phyloP scores from a whole-genome alignment of 768 basidiomycete genomes.

The Leccinum incarnatum region DNA sequence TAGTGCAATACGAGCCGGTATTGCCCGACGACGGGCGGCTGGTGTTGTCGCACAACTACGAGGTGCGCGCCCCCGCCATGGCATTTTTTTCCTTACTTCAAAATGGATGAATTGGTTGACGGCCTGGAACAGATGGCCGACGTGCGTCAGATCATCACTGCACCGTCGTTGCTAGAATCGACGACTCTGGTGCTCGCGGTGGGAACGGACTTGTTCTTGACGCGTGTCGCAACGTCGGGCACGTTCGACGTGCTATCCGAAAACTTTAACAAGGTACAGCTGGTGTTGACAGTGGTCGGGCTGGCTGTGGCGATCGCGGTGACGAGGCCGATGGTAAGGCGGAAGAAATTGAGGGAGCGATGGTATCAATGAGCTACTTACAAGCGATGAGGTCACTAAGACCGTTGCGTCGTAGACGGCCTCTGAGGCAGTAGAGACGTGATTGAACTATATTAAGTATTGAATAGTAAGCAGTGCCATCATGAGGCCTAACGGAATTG shows the following conservation, averaged over 20 bases:
- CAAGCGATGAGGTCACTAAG: background rate
- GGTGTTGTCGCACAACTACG: constrained; percentile 54
- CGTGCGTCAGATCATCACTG: constrained; percentile 65
- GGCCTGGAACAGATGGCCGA: constrained; percentile 55
- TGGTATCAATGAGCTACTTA: constrained; percentile 51
- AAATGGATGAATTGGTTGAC: background rate
- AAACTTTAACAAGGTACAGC: constrained; percentile 89
- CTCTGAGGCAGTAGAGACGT: background rate
- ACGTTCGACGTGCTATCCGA: constrained; percentile 93
- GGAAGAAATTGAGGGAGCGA: constrained; percentile 62
- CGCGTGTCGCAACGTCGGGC: constrained; percentile 79
- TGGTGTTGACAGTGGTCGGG: constrained; percentile 77
- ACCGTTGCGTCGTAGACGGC: background rate
- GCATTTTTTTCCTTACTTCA: constrained; percentile 19
- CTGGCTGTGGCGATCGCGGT: constrained; percentile 75
- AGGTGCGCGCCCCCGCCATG: constrained; percentile 35
- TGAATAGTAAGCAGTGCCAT: background rate
- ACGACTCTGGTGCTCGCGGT: constrained; percentile 85
- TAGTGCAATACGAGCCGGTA: constrained; percentile 81
- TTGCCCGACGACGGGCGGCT: constrained; percentile 65
- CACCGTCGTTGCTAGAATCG: constrained; percentile 86
- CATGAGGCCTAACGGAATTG: background rate
- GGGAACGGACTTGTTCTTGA: constrained; percentile 88
- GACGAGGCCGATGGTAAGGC: constrained; percentile 75
- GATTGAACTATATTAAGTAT: background rate